Percentiles rank a stretch among this genome's conserved stretches.
Evolutionary conservation across 208 protist species (phyloP).

Genomic region (Herpetomonas samuelpessoai): DNA sequence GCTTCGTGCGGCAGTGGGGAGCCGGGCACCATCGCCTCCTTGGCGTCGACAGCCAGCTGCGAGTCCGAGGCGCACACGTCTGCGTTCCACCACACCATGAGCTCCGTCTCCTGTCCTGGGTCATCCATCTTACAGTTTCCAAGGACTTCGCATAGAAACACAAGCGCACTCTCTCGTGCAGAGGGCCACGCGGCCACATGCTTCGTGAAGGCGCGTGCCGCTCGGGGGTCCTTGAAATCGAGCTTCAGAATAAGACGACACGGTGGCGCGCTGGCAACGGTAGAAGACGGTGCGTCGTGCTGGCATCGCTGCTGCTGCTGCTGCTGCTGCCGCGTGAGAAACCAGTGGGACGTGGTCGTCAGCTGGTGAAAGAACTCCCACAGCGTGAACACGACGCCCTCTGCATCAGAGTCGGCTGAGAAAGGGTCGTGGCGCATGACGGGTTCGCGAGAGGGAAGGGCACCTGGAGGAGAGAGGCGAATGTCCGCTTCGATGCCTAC

Average conservation of each 20-base stretch:
- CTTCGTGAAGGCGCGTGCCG: conserved; percentile 18
- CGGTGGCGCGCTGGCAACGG: not conserved
- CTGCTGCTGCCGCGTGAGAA: too few species aligned
- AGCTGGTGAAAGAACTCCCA: conserved; percentile 10
- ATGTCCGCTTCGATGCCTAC: conserved; percentile 48
- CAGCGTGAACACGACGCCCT: conserved; percentile 1
- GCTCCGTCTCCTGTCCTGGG: not conserved
- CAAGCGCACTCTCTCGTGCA: conserved; percentile 5
- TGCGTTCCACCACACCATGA: conserved; percentile 52
- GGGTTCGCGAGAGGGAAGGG: conserved; percentile 5
- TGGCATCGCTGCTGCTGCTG: not conserved
- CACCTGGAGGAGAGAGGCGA: conserved; percentile 14
- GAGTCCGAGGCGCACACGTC: conserved; percentile 21
- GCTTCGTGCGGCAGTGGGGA: not conserved
- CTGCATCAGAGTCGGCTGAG: not conserved
- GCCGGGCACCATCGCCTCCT: too few species aligned
- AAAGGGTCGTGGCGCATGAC: conserved; percentile 36
- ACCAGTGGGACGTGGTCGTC: conserved; percentile 13
- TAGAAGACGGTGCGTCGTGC: conserved; percentile 1
- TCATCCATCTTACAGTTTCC: not conserved
- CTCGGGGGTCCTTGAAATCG: conserved; percentile 39
- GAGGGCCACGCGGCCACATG: conserved; percentile 1
- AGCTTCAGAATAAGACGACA: conserved; percentile 34
- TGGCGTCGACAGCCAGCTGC: not conserved
- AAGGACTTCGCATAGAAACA: conserved; percentile 5